phyloP scores from a whole-genome alignment of 306 rosid genomes.

The Vigna trinervia region DNA sequence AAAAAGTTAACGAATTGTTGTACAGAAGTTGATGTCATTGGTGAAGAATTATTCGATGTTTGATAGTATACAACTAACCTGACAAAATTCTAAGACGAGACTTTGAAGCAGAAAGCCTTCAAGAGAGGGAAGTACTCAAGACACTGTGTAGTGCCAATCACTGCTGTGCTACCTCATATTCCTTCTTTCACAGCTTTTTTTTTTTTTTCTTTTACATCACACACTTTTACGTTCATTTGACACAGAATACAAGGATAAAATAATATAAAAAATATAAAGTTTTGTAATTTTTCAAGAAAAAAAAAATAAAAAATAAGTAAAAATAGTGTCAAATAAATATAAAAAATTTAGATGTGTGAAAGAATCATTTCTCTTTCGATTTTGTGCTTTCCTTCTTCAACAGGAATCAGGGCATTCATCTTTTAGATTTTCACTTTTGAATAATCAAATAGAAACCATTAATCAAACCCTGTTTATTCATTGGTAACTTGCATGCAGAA shows the following conservation, averaged over 20 bases:
- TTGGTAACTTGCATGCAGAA: not conserved
- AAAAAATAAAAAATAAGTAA: too few species aligned
- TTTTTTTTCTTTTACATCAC: too few species aligned
- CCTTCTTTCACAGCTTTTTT: constrained; percentile 21
- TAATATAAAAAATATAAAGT: too few species aligned
- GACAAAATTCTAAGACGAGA: constrained; percentile 35
- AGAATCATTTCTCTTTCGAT: too few species aligned
- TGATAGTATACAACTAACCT: constrained; percentile 1
- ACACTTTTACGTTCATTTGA: too few species aligned
- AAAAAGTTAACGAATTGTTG: constrained; percentile 33
- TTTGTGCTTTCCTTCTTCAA: too few species aligned
- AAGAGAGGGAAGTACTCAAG: constrained; percentile 23
- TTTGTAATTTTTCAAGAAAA: too few species aligned
- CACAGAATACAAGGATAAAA: too few species aligned
- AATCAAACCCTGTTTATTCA: not conserved
- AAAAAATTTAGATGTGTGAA: too few species aligned
- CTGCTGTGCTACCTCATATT: not conserved
- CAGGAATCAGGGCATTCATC: too few species aligned
- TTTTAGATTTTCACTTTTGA: too few species aligned
- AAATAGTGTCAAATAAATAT: too few species aligned
- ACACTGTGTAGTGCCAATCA: constrained; percentile 28
- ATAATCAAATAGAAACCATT: constrained; percentile 2
- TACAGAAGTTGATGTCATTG: constrained; percentile 39
- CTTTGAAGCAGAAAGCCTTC: constrained; percentile 17
- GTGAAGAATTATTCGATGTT: constrained; percentile 27